Conservation (phyloP, 2,329 filamentous ascomycete species). For the Aspergillus sp. region DNA sequence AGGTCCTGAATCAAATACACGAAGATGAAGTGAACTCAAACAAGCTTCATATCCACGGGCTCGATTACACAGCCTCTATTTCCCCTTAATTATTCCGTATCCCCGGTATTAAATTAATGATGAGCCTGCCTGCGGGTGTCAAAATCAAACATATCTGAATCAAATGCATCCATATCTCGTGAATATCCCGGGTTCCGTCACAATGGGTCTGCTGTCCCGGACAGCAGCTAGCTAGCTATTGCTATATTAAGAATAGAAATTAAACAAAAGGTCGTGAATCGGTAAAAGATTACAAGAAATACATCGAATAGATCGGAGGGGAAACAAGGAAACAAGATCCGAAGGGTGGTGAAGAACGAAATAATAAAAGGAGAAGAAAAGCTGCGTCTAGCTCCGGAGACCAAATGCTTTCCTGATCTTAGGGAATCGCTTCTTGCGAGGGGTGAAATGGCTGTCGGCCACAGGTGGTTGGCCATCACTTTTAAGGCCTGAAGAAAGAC, state of each 20-base stretch:
- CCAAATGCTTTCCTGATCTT: conserved; percentile 47
- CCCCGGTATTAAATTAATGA: not conserved
- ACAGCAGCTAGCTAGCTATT: not conserved
- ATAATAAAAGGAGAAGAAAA: not conserved
- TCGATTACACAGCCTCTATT: no score
- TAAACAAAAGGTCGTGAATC: conserved; percentile 10
- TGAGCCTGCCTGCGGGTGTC: not conserved
- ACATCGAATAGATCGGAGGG: not conserved
- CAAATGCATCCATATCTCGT: not conserved
- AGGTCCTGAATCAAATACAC: not conserved
- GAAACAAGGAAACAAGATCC: not conserved
- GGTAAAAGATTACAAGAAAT: not conserved
- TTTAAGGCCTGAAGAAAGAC: not conserved
- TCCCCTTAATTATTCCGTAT: not conserved
- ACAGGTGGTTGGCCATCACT: not conserved
- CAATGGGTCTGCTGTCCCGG: not conserved
- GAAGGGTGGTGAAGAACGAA: not conserved
- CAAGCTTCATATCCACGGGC: not conserved
- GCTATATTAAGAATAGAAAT: conserved; percentile 3
- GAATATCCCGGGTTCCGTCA: not conserved
- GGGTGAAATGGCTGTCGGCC: conserved; percentile 1
- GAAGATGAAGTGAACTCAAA: not conserved
- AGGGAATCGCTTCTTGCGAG: conserved; percentile 48
- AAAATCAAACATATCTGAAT: not conserved
- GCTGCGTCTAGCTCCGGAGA: conserved; percentile 22